Base-by-base conservation (phyloP, 2,329 filamentous ascomycete genomes). In the Daldinia eschscholtzii region DNA sequence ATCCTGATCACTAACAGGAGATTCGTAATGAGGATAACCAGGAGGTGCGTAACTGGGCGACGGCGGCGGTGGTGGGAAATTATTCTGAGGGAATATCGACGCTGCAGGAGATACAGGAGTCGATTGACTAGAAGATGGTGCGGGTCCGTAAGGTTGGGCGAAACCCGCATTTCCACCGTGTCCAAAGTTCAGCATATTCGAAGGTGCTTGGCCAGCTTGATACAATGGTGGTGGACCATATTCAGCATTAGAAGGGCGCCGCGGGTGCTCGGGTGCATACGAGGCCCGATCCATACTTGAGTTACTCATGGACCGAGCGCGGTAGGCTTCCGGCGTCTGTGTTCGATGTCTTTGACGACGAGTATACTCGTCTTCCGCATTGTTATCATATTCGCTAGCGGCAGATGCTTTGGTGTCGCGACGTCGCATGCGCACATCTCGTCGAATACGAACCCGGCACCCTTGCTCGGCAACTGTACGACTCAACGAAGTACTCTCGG, bases 381-480 rank as follows among this genome's bases (percentile, higher is more conserved):
- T 84, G 13, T 83, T 81, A 55, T 78, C 80, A 55, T 83, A 82
- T 50, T 82, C 81, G 56, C 83, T 83, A 10, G 85, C 82, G 18
- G 73, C 73, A 42, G 75, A 71, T 15, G 73, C 68, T 81, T 95
- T 94, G 68, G 87, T 87, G 67, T 93, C 92, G 41, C 93, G 90
- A 77, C 93, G 91, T 80, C 94, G 90, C 92, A 97, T 97, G 65
- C 94, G 90, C 6, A 97, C 93, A 81, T 98, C 96, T 71, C 96
- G 92, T 64, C 96, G 89, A 76, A 99, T 99, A 52, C 96, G 92
- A 30, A 99, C 96, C 73, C 95, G 93, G 80, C 96, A 98, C 65
- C 96, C 96, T 81, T 99, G 96, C 80, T 99, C 95, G 18, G 95
- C 94, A 48, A 99, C 94, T 39, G 93, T 92, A 70, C 94, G 92